phyloP scores from a whole-genome alignment of 2,329 filamentous ascomycete genomes.

The Penicillium sp. region DNA sequence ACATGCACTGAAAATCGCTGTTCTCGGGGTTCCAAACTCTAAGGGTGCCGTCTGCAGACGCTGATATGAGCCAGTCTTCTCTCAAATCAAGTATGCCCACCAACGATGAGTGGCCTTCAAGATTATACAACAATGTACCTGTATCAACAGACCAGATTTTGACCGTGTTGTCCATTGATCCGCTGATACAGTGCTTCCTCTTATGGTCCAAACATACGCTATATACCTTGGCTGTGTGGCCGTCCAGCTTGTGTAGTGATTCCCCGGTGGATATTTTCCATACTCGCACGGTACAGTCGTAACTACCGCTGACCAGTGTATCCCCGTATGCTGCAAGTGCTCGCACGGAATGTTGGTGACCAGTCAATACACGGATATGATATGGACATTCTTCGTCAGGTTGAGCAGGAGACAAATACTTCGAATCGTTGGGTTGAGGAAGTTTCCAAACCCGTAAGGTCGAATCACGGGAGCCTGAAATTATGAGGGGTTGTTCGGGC shows the following conservation, averaged over 20 bases:
- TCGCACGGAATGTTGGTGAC: conserved; percentile 89
- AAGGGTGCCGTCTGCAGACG: conserved; percentile 89
- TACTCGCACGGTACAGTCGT: conserved; percentile 89
- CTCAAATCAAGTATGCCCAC: conserved; percentile 88
- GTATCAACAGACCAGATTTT: conserved; percentile 96
- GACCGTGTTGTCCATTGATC: conserved; percentile 96
- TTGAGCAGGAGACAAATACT: conserved; percentile 71
- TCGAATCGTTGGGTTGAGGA: conserved; percentile 72
- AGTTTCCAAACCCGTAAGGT: conserved; percentile 95
- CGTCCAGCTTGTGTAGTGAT: conserved; percentile 74
- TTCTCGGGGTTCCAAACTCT: conserved; percentile 96
- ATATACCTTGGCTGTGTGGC: conserved; percentile 91
- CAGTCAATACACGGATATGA: conserved; percentile 80
- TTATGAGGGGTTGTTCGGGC: conserved; percentile 91
- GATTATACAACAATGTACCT: conserved; percentile 77
- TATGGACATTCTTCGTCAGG: conserved; percentile 81
- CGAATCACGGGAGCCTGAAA: conserved; percentile 93
- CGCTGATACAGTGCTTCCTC: conserved; percentile 92
- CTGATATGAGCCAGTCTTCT: conserved; percentile 86
- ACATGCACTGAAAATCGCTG: conserved; percentile 81
- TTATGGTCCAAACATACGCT: conserved; percentile 90
- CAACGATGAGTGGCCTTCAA: conserved; percentile 91
- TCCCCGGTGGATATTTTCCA: conserved; percentile 98
- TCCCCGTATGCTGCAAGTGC: conserved; percentile 94
- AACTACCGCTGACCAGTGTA: conserved; percentile 91